A percentile compares a stretch with the other conserved stretches of the same genome.
These are phyloP conservation scores for Talaromyces amestolkiae DNA, from an alignment of 2,329 filamentous ascomycete species.

Conservation along the genomic window DNA sequence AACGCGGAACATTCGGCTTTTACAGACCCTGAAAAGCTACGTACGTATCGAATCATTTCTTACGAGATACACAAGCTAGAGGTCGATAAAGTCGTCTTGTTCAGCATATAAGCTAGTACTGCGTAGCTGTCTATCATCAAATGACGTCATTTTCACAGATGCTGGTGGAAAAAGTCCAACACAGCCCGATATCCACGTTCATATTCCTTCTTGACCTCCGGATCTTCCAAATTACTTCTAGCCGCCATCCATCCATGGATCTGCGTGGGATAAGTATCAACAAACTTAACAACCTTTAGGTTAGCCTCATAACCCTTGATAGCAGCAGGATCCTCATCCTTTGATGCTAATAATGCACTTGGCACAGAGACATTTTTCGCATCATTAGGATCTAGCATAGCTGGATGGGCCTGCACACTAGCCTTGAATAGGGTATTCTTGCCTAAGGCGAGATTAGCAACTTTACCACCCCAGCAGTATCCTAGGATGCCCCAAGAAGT, in stretches of 20 bases:
- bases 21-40: too few species aligned
- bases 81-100: neutral
- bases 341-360: conserved; percentile 56
- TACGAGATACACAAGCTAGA: neutral
- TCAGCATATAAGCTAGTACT: too few species aligned
- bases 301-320: conserved; percentile 41
- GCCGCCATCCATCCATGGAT: conserved; percentile 51
- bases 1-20: too few species aligned
- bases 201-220: conserved; percentile 43
- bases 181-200: conserved; percentile 44
- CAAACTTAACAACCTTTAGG: conserved; percentile 40
- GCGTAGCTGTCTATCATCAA: neutral
- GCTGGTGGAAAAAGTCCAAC: conserved; percentile 42
- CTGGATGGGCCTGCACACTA: conserved; percentile 57
- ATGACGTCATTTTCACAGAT: conserved; percentile 31
- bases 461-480: conserved; percentile 61
- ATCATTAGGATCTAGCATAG: conserved; percentile 60
- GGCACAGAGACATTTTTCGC: conserved; percentile 57
- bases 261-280: conserved; percentile 46
- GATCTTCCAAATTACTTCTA: conserved; percentile 39
- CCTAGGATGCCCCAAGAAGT: conserved; percentile 57
- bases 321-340: conserved; percentile 55
- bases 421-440: conserved; percentile 56
- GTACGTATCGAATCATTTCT: too few species aligned
- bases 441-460: conserved; percentile 54